Conservation (phyloP, 148 eudicot species). For the Agrostemma githago region DNA sequence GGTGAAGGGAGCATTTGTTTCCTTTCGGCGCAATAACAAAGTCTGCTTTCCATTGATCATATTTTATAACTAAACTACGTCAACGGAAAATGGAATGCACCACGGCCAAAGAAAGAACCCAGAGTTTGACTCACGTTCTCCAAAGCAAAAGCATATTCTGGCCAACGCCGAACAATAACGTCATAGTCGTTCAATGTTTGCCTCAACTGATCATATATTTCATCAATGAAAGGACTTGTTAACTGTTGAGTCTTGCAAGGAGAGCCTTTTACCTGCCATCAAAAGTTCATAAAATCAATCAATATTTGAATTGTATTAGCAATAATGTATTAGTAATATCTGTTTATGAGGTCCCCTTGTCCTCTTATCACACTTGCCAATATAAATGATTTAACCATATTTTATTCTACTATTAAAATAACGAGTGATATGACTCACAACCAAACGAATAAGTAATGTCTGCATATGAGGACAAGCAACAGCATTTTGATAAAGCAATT, state of each 20-base stretch:
- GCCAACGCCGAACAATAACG: slow-evolving; percentile 35
- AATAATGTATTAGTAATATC: not conserved
- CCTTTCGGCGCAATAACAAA: not conserved
- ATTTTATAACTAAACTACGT: not conserved
- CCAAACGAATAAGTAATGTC: not conserved
- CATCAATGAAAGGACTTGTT: slow-evolving; percentile 32
- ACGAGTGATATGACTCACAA: not conserved
- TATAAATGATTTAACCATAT: too few species aligned
- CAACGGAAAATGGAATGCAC: not conserved
- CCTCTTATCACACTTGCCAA: too few species aligned
- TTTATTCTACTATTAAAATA: too few species aligned
- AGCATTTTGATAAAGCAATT: not conserved
- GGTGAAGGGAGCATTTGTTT: not conserved
- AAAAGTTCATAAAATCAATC: slow-evolving; percentile 11
- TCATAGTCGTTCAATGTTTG: slow-evolving; percentile 34
- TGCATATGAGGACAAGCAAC: too few species aligned
- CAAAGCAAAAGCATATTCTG: slow-evolving; percentile 32
- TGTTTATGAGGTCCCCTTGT: not conserved
- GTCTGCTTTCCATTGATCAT: not conserved
- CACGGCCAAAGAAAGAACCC: not conserved
- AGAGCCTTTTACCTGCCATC: slow-evolving; percentile 27
- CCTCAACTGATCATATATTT: slow-evolving; percentile 32
- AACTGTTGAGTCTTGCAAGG: slow-evolving; percentile 24
- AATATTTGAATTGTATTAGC: not conserved
- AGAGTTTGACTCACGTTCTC: slow-evolving; percentile 29